A percentile compares a stretch with the other conserved stretches of the same genome.
phyloP scores from a whole-genome alignment of 129 eudicot species.

The Heracleum sosnowskyi region DNA sequence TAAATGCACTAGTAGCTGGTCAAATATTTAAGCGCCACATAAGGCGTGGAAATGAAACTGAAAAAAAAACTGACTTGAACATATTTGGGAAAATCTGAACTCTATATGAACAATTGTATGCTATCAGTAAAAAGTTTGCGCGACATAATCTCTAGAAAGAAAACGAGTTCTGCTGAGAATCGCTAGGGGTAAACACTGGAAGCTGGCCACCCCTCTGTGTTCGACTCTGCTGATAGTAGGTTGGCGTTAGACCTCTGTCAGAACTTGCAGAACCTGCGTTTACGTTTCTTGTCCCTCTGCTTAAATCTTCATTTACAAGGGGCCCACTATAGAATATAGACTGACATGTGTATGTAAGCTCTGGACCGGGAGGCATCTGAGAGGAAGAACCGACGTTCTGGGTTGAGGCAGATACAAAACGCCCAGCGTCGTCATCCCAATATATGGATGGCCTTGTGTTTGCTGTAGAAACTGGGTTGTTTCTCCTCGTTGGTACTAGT shows the following conservation, averaged over 20 bases:
- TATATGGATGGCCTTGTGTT: slow-evolving; percentile 38
- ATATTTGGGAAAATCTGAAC: not conserved
- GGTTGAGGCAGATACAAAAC: slow-evolving; percentile 65
- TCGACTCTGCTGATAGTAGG: slow-evolving; percentile 76
- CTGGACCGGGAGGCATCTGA: slow-evolving; percentile 36
- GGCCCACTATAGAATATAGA: slow-evolving; percentile 92
- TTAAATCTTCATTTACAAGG: slow-evolving; percentile 38
- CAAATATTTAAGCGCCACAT: not conserved
- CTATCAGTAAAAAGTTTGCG: slow-evolving; percentile 12
- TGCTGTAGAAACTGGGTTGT: slow-evolving; percentile 29
- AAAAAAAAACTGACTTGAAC: not conserved
- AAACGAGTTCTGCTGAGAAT: slow-evolving; percentile 49
- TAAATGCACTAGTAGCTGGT: not conserved
- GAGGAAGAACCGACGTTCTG: slow-evolving; percentile 40
- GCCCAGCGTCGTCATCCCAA: slow-evolving; percentile 86
- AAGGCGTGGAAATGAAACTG: not conserved
- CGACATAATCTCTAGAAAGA: slow-evolving; percentile 38
- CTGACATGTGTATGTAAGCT: slow-evolving; percentile 86
- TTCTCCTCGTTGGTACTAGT: slow-evolving; percentile 27
- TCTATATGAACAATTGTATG: not conserved
- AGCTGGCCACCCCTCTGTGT: slow-evolving; percentile 85
- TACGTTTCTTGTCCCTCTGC: slow-evolving; percentile 26
- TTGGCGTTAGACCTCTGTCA: slow-evolving; percentile 43
- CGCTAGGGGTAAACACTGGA: slow-evolving; percentile 91
- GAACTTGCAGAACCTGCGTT: slow-evolving; percentile 19